A percentile compares a stretch with the other conserved stretches of the same genome.
Conservation (phyloP, 257 asterid genomes). For the Mitragyna speciosa region DNA sequence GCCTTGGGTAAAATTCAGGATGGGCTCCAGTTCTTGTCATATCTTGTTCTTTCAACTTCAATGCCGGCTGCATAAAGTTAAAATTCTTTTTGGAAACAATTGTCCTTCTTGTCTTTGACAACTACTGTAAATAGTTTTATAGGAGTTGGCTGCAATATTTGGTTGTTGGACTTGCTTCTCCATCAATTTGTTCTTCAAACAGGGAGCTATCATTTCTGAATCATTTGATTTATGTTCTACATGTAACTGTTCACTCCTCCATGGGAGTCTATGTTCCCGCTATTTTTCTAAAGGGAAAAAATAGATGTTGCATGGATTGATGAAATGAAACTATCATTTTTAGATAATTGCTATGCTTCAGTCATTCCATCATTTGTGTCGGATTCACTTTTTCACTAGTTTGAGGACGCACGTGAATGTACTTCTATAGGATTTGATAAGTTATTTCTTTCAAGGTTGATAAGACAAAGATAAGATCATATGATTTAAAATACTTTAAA, state of each 20-base stretch:
- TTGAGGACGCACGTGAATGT: too few species aligned
- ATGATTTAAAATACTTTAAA: too few species aligned
- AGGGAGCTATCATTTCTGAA: not conserved
- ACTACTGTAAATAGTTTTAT: conserved; percentile 46
- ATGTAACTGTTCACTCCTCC: not conserved
- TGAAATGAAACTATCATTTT: conserved; percentile 19
- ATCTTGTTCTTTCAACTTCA: conserved; percentile 66
- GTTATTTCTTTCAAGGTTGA: too few species aligned
- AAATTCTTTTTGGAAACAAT: conserved; percentile 1
- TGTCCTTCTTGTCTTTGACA: conserved; percentile 4
- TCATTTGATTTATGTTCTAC: not conserved
- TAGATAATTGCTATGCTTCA: not conserved
- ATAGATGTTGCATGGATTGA: conserved; percentile 17
- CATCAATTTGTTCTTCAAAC: not conserved
- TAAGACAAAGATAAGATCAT: too few species aligned
- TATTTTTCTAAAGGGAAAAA: conserved; percentile 47
- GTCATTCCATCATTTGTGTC: not conserved
- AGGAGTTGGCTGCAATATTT: conserved; percentile 11
- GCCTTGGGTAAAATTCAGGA: conserved; percentile 82
- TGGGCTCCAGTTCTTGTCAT: conserved; percentile 70
- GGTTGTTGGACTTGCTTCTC: not conserved
- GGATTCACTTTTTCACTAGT: too few species aligned
- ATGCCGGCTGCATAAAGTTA: conserved; percentile 59
- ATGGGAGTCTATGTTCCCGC: conserved; percentile 32
- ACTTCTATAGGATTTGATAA: too few species aligned